Percentiles rank a stretch among this genome's conserved stretches.
phyloP scores from a whole-genome alignment of 2,329 filamentous ascomycete genomes.

The Trichoderma lentiforme region DNA sequence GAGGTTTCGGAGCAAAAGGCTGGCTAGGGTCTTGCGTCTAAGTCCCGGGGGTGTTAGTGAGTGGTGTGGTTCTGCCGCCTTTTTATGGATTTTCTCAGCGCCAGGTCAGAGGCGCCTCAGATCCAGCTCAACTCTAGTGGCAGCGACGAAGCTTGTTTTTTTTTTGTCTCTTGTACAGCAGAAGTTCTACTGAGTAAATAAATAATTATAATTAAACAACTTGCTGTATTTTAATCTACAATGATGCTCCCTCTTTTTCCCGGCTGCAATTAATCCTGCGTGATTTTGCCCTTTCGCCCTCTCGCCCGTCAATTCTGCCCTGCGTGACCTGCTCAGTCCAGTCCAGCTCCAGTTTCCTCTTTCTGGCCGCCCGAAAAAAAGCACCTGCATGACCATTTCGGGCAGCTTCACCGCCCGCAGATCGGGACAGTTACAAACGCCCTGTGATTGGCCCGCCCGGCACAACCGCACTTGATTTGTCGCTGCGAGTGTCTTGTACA shows the following conservation, averaged over 20 bases:
- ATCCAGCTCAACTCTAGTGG: not conserved
- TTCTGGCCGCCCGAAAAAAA: not conserved
- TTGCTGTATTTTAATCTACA: no score
- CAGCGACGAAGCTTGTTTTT: not conserved
- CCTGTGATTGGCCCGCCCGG: conserved; percentile 8
- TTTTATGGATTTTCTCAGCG: not conserved
- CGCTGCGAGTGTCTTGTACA: not conserved
- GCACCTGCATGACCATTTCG: conserved; percentile 7
- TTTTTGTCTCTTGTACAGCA: not conserved
- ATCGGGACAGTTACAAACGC: conserved; percentile 6
- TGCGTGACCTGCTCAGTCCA: not conserved
- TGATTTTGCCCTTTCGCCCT: not conserved
- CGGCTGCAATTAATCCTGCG: not conserved
- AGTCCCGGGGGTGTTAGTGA: conserved; percentile 8
- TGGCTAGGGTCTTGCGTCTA: conserved; percentile 16
- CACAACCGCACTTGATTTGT: not conserved
- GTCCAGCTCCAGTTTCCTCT: conserved; percentile 1
- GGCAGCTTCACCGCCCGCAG: conserved; percentile 18
- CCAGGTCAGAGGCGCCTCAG: not conserved
- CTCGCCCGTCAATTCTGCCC: not conserved
- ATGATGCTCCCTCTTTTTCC: not conserved
- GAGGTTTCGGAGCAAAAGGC: conserved; percentile 14
- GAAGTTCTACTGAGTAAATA: not conserved
- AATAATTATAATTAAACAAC: not conserved
- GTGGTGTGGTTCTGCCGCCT: conserved; percentile 17